Evolutionary conservation across 2,329 filamentous ascomycete species (phyloP).

Genomic region (Venturia nashicola): DNA sequence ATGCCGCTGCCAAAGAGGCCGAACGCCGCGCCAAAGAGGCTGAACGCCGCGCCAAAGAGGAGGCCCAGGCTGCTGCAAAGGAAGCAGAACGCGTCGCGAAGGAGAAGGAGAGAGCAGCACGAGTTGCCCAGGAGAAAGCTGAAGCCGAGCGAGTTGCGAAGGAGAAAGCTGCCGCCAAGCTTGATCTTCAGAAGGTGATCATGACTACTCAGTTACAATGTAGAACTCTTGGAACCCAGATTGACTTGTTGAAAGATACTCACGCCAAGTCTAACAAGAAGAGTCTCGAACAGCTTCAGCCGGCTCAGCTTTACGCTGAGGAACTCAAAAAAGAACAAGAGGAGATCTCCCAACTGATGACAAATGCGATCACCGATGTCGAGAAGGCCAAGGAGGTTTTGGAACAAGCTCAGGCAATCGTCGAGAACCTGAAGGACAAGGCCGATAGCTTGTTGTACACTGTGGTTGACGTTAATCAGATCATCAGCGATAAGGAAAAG

Average conservation of each 20-base stretch:
- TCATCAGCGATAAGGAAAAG: background rate
- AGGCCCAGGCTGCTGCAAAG: background rate
- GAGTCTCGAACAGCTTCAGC: background rate
- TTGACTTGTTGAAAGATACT: background rate
- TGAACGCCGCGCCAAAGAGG: background rate
- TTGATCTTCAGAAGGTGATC: background rate
- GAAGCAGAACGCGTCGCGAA: background rate
- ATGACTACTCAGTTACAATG: background rate
- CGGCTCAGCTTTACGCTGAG: background rate
- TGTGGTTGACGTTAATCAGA: background rate
- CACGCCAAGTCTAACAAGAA: background rate
- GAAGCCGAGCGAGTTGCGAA: background rate
- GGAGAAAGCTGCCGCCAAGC: background rate
- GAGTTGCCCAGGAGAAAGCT: background rate
- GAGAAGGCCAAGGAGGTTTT: background rate
- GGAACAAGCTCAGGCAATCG: background rate
- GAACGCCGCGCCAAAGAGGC: background rate
- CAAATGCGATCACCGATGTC: background rate
- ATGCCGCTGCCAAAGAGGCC: background rate
- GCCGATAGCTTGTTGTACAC: background rate
- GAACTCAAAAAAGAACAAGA: background rate
- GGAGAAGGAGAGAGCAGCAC: background rate
- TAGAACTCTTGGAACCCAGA: background rate
- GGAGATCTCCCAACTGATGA: background rate
- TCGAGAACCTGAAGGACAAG: background rate